Percentiles rank a stretch among this genome's conserved stretches.
Conservation (phyloP, 768 basidiomycete genomes). For the Mycena maculata region DNA sequence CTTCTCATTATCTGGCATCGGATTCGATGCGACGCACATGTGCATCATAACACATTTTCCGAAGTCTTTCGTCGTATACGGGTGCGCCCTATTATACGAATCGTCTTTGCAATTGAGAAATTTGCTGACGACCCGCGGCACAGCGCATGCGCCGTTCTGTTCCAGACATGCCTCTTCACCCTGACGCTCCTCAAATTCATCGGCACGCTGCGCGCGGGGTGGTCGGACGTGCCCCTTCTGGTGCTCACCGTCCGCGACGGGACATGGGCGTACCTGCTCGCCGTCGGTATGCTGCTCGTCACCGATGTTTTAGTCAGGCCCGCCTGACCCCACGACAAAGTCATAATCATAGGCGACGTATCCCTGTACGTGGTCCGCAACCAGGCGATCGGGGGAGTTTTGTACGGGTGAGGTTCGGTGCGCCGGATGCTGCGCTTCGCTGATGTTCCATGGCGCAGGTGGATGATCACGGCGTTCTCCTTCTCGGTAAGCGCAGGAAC, state of each 20-base stretch:
- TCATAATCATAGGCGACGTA: not conserved
- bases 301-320: not conserved
- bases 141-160: not conserved
- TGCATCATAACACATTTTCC: not conserved
- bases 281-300: not conserved
- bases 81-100: not conserved
- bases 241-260: not conserved
- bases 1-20: not conserved
- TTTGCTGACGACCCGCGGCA: not conserved
- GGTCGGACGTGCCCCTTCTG: not conserved
- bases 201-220: not conserved
- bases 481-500: not conserved
- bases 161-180: not conserved
- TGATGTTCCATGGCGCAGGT: not conserved
- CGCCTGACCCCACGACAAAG: not conserved
- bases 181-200: not conserved
- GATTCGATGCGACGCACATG: not conserved
- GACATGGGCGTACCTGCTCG: slow-evolving; percentile 5
- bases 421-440: not conserved
- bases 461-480: slow-evolving; percentile 2
- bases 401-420: not conserved
- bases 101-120: not conserved
- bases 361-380: not conserved
- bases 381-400: not conserved
- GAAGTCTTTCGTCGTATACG: not conserved